Base-by-base conservation (phyloP, 2,329 filamentous ascomycete genomes). In the Ophiostoma australiae region DNA sequence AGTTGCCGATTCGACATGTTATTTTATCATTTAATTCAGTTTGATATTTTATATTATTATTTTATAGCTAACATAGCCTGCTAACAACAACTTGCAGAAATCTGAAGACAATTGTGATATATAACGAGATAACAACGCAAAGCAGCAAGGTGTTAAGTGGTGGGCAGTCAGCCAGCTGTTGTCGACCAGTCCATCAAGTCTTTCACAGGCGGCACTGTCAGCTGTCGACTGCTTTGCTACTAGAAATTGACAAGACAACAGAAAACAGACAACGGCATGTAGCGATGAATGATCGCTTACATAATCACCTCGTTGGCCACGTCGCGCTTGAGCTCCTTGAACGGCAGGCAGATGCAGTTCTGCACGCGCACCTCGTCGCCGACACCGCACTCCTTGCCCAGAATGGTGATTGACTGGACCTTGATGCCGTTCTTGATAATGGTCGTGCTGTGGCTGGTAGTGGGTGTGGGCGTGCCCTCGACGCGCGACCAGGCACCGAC, bases 401-500 rank as follows among this genome's bases (percentile, higher is more conserved):
- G 82, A 75, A 98, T 99, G 67, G 94, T 98, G 78, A 98, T 95
- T 80, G 93, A 97, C 85, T 98, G 95, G 69, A 99, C 95, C 85
- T 98, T 98, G 81, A 98, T 90, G 69, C 95, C 95, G 78, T 97
- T 97, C 88, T 97, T 98, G 81, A 98, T 86, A 77, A 98, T 93
- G 82, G 91, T 97, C 17, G 94, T 98, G 70, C 89, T 91, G 83
- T 98, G 94, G 83, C 91, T 97, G 69, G 87, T 90, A 70, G 92
- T 89, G 0, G 94, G 91, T 20, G 91, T 96, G 0, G 94, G 94
- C 0, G 93, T 97, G 70, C 95, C 95, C 82, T 99, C 95, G 35
- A 99, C 94, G 79, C 95, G 91, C 69, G 95, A 94, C 95, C 95
- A 99, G n/a, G 94, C 93, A 73, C 95, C 95, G 20, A 99, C 90